Percentiles rank a stretch among this genome's conserved stretches.
Evolutionary conservation across 176 grass and related monocot genomes (phyloP).

Genomic region (Puya raimondii): DNA sequence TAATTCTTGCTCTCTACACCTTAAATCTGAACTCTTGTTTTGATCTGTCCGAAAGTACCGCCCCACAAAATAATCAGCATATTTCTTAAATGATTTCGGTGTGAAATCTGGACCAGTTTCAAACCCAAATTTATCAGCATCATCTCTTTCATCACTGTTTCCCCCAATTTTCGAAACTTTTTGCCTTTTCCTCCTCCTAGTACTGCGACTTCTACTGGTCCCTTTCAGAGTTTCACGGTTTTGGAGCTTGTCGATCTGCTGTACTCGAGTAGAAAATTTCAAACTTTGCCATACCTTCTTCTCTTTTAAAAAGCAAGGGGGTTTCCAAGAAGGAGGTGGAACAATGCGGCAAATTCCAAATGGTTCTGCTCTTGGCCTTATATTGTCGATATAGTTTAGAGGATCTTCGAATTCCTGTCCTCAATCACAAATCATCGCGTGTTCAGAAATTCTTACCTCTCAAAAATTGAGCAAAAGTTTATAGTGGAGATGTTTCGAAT

Average conservation of each 20-base stretch:
- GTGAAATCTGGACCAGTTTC: slow-evolving; percentile 85
- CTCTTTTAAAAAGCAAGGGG: slow-evolving; percentile 71
- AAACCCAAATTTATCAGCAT: slow-evolving; percentile 80
- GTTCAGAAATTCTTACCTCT: neutral
- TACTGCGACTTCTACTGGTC: slow-evolving; percentile 31
- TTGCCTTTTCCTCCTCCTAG: slow-evolving; percentile 61
- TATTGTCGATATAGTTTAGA: slow-evolving; percentile 76
- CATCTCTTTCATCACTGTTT: slow-evolving; percentile 17
- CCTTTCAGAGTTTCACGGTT: slow-evolving; percentile 63
- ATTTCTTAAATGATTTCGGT: slow-evolving; percentile 69
- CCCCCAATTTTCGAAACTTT: slow-evolving; percentile 44
- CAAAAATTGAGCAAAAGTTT: neutral
- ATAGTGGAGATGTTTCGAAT: neutral
- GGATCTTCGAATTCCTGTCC: slow-evolving; percentile 78
- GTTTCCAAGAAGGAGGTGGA: slow-evolving; percentile 84
- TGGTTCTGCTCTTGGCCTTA: slow-evolving; percentile 52
- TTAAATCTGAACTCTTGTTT: slow-evolving; percentile 19
- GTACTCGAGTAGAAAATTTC: slow-evolving; percentile 67
- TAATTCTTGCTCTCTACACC: slow-evolving; percentile 7
- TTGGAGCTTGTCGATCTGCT: slow-evolving; percentile 88
- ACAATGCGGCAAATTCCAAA: slow-evolving; percentile 94
- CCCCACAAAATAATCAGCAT: slow-evolving; percentile 70
- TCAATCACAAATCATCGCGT: neutral
- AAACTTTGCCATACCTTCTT: slow-evolving; percentile 63
- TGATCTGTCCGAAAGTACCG: slow-evolving; percentile 56